A percentile compares a stretch with the other conserved stretches of the same genome.
Conservation (phyloP, 441 rosid species). For the Flueggea neowawraea region DNA sequence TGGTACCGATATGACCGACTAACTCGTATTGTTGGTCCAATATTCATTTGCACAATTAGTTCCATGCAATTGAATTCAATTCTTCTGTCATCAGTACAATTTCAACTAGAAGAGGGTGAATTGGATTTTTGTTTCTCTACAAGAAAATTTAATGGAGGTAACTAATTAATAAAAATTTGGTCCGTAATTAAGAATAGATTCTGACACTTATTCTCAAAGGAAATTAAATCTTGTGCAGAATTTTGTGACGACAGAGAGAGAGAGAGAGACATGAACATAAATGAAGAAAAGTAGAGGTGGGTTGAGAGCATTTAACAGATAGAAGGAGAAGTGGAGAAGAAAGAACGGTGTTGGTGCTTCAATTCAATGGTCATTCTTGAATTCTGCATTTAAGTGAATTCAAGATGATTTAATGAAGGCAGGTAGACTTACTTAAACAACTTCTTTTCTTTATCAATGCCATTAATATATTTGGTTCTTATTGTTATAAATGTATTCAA, state of each 20-base stretch:
- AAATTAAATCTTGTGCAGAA: slow-evolving; percentile 2
- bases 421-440: slow-evolving; percentile 34
- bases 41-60: no score
- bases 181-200: slow-evolving; percentile 11
- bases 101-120: no score
- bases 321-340: slow-evolving; percentile 13
- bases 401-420: slow-evolving; percentile 56
- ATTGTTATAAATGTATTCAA: no score
- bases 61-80: no score
- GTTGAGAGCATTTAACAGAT: slow-evolving; percentile 42
- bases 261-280: slow-evolving; percentile 19
- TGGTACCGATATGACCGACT: no score
- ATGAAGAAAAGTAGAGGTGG: slow-evolving; percentile 49
- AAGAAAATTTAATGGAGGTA: no score
- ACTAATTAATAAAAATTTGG: no score
- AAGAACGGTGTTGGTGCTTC: slow-evolving; percentile 24
- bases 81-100: no score
- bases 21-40: no score
- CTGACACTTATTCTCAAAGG: slow-evolving; percentile 24
- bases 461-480: slow-evolving; percentile 17
- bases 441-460: slow-evolving; percentile 23
- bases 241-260: not conserved
- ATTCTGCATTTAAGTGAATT: slow-evolving; percentile 63
- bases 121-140: no score
- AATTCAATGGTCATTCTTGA: slow-evolving; percentile 46